phyloP scores from a whole-genome alignment of 257 asterid genomes.

The Misopates orontium region DNA sequence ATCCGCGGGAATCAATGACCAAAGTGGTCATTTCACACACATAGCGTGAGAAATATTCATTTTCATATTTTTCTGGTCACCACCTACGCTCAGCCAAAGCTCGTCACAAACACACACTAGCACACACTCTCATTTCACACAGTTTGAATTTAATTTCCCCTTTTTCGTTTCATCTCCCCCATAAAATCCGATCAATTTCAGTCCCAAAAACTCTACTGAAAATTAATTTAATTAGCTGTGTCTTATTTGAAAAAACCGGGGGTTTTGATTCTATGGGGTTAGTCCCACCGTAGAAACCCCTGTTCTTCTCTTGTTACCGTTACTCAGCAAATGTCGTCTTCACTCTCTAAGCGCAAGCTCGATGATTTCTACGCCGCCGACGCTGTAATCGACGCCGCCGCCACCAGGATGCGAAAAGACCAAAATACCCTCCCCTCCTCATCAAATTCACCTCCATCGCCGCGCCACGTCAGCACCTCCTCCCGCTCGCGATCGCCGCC shows the following conservation, averaged over 20 bases:
- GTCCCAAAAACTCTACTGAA: background rate
- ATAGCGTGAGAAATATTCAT: conserved; percentile 18
- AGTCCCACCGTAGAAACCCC: conserved; percentile 34
- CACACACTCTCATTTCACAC: background rate
- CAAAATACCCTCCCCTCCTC: conserved; percentile 37
- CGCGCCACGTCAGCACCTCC: too few relatives aligned
- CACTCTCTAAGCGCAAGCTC: conserved; percentile 67
- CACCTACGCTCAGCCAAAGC: background rate
- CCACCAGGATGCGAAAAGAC: conserved; percentile 66
- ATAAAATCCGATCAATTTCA: background rate
- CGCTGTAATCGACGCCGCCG: conserved; percentile 27
- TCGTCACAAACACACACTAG: background rate
- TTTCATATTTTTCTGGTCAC: background rate
- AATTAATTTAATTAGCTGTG: background rate
- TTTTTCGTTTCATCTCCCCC: background rate
- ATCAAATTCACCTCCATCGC: conserved; percentile 25
- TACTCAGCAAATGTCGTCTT: conserved; percentile 43
- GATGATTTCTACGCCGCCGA: conserved; percentile 53
- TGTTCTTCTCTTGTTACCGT: conserved; percentile 9
- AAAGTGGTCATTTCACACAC: background rate
- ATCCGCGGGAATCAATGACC: conserved; percentile 26
- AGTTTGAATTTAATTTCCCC: background rate
- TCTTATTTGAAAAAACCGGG: too few relatives aligned
- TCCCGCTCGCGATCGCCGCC: conserved; percentile 12
- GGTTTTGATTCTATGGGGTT: conserved; percentile 38